Base-by-base conservation (phyloP, 2,329 filamentous ascomycete genomes). In the Pseudodiploospora longispora region DNA sequence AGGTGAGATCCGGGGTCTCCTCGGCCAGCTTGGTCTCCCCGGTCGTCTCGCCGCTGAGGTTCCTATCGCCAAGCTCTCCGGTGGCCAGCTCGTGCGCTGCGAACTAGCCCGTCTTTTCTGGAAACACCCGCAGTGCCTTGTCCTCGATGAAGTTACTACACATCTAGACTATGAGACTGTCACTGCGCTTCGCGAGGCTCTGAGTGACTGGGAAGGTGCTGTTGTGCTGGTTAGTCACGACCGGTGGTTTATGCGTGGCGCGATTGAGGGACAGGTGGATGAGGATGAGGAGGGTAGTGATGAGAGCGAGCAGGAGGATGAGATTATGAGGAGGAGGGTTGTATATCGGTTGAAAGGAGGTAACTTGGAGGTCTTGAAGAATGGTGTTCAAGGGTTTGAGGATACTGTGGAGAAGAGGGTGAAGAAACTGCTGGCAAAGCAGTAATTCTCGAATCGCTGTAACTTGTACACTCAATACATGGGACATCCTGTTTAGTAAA, bases 151-250 rank as follows among this genome's bases (percentile, higher is more conserved):
- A 60, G 82, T 88, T 27, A 93, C 87, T 6, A 91, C 87, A 1
- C 88, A 95, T 67, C 71, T 94, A 35, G 88, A 94, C 59, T 86
- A 85, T 49, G 80, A 93, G 63, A 91, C 85, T 0, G 85, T 91
- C 27, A 76, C 78, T 6, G 85, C 84, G 2, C 64, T 94, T 43
- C 73, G 83, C 1, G 71, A 76, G 27, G 83, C 83, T 2, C 60
- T 94, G 50, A 71, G 74, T 10, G 66, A 66, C 3, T 94, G 85
- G 73, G 75, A 81, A 44, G 87, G 87, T 0, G 87, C 86, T 0
- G 74, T 93, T 4, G 65, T 94, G 34, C 66, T 93, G 5, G 82
- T 93, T 4, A 88, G 81, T 32, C 88, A 94, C 66, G 87, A 94
- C 60, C 73, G 88, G 30, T 94, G 85, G 72, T 83, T 94, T 55